phyloP scores from a whole-genome alignment of 805 yeast species.

The Suhomyces xylopsoci region DNA sequence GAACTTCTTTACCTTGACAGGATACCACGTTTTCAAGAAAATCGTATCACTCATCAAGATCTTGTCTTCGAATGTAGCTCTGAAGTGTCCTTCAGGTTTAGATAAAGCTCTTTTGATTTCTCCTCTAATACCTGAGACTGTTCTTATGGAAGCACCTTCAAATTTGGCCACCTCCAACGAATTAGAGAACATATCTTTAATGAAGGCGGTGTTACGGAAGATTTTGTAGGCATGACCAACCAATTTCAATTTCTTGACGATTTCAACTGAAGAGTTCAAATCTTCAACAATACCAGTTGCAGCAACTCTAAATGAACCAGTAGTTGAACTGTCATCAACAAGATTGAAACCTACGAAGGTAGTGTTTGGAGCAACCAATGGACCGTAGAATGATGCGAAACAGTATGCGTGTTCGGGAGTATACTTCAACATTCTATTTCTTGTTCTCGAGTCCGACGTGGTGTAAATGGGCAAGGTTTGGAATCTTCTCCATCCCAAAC shows the following conservation, averaged over 20 bases:
- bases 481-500: constrained; percentile 97
- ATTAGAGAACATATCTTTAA: constrained; percentile 92
- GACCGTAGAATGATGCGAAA: constrained; percentile 94
- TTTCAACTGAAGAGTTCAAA: constrained; percentile 84
- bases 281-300: constrained; percentile 97
- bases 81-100: constrained; percentile 90
- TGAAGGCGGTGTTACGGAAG: constrained; percentile 93
- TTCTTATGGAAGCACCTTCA: constrained; percentile 95
- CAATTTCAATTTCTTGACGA: constrained; percentile 90
- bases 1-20: constrained; percentile 83
- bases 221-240: constrained; percentile 94
- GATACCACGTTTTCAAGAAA: constrained; percentile 94
- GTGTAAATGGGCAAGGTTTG: constrained; percentile 95
- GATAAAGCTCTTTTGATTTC: constrained; percentile 93
- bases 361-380: constrained; percentile 94
- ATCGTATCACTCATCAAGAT: constrained; percentile 86
- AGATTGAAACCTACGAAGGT: constrained; percentile 94
- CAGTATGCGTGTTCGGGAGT: constrained; percentile 98
- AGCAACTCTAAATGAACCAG: constrained; percentile 89
- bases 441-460: constrained; percentile 93
- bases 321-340: constrained; percentile 78
- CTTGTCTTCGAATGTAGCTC: constrained; percentile 97
- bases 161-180: constrained; percentile 94
- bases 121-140: constrained; percentile 96
- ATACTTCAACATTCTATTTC: constrained; percentile 96